Evolutionary conservation across 805 yeast genomes (phyloP).

Genomic region (Torulaspora quercuum): DNA sequence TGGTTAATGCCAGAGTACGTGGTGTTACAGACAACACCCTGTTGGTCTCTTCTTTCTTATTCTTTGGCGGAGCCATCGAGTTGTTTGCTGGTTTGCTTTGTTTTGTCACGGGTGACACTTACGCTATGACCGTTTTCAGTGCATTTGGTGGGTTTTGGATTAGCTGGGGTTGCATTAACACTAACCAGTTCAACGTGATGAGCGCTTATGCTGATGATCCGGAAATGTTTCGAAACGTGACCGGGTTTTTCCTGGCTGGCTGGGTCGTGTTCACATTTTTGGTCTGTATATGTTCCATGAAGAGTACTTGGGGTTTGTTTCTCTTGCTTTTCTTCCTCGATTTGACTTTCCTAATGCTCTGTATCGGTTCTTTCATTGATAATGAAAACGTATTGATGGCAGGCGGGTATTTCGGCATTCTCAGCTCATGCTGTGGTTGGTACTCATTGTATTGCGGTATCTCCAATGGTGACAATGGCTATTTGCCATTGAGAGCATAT

Average conservation of each 20-base stretch:
- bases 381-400: slow-evolving; percentile 45
- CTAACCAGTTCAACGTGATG: slow-evolving; percentile 55
- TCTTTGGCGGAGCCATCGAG: slow-evolving; percentile 73
- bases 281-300: slow-evolving; percentile 54
- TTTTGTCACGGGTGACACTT: slow-evolving; percentile 70
- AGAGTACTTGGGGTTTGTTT: slow-evolving; percentile 58
- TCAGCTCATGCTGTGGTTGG: slow-evolving; percentile 57
- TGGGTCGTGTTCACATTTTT: slow-evolving; percentile 64
- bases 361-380: slow-evolving; percentile 51
- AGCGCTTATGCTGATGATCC: slow-evolving; percentile 47
- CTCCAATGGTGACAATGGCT: slow-evolving; percentile 57
- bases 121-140: slow-evolving; percentile 57
- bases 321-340: slow-evolving; percentile 52
- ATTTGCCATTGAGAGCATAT: slow-evolving; percentile 49
- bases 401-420: slow-evolving; percentile 60
- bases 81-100: slow-evolving; percentile 73
- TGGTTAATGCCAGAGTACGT: slow-evolving; percentile 63
- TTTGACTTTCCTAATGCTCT: slow-evolving; percentile 50
- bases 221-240: slow-evolving; percentile 46
- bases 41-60: slow-evolving; percentile 62
- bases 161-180: slow-evolving; percentile 61
- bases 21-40: slow-evolving; percentile 59
- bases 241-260: slow-evolving; percentile 58
- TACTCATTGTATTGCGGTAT: slow-evolving; percentile 62
- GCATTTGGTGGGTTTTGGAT: slow-evolving; percentile 73